These are phyloP conservation scores for Penicillium italicum DNA, from an alignment of 2,329 filamentous ascomycete species.

Conservation along the genomic window DNA sequence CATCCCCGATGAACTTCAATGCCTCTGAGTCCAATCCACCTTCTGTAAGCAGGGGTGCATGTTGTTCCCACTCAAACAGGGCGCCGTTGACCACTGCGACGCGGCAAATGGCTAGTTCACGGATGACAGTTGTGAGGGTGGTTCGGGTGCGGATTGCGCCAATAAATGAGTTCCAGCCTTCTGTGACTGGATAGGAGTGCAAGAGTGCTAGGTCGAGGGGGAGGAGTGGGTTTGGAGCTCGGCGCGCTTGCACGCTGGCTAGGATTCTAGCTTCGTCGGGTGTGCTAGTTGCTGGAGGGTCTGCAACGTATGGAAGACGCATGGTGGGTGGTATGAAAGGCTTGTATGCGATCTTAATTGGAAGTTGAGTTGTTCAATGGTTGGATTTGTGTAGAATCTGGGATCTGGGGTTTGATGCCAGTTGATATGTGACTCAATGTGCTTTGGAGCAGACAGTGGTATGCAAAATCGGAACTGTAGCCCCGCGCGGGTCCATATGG, in stretches of 20 bases:
- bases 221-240: slow-evolving; percentile 50
- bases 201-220: slow-evolving; percentile 54
- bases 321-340: slow-evolving; percentile 32
- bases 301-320: slow-evolving; percentile 53
- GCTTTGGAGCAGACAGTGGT: background rate
- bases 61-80: slow-evolving; percentile 81
- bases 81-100: slow-evolving; percentile 77
- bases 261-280: slow-evolving; percentile 51
- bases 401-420: background rate
- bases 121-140: slow-evolving; percentile 50
- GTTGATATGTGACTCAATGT: background rate
- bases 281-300: slow-evolving; percentile 48
- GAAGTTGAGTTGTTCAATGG: background rate
- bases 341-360: background rate
- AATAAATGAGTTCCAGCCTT: slow-evolving; percentile 58
- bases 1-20: slow-evolving; percentile 34
- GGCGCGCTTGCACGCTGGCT: slow-evolving; percentile 49
- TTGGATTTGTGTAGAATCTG: background rate
- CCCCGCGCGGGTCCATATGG: slow-evolving; percentile 21
- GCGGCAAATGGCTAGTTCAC: slow-evolving; percentile 76
- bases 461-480: slow-evolving; percentile 22
- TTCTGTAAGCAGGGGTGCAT: slow-evolving; percentile 67
- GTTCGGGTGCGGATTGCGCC: slow-evolving; percentile 55
- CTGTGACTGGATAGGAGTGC: slow-evolving; percentile 53
- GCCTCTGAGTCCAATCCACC: slow-evolving; percentile 53